Evolutionary conservation across 257 asterid species (phyloP), one percentile per base, ranked within the genome.

Genomic region (Solanum bukasovii): DNA sequence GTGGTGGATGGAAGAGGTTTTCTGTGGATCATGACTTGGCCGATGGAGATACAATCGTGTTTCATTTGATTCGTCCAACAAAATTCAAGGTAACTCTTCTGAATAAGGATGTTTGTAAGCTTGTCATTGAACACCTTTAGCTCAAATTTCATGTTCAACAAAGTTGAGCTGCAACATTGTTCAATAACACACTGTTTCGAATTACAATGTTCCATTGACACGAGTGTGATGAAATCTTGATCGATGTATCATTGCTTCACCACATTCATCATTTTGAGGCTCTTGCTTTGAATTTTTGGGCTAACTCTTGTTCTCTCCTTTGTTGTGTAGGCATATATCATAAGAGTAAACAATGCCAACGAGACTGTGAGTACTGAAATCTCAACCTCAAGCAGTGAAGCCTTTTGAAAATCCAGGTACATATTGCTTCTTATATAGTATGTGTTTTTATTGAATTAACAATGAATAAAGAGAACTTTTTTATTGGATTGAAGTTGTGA

Each of bases 1-100:
- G 99, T 23, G 99, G 98, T 18, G 99, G 99, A 34, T 97, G 99
- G 98, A 97, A 94, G 88, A 92, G 89, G 88, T 97, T 97, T 63
- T 82, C 99, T 2, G 93, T 95, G 56, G 98, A 95, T 89, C 99
- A 96, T 81, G 92, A 90, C 77, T 93, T 95, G 90, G 98, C 90
- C 0, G 98, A 96, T 81, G 98, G 99, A 1, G 99, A 96, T 90
- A 96, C 98, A 0, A 87, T 96, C 25, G 93, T 96, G 42, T 95
- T 95, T 90, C 98, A 94, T 91, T 65, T 93, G 73, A 90, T 91
- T 72, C 88, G 87, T 81, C 94, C 96, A 11, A 90, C 98, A 1
- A 90, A 90, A 38, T 92, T 95, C 42, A 94, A 93, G 97, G 99
- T 95, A 52, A 25, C 21, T 4, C 46, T 56, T 18, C 40, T 29